phyloP scores from a whole-genome alignment of 2,329 filamentous ascomycete species.

The Ustulina deusta region DNA sequence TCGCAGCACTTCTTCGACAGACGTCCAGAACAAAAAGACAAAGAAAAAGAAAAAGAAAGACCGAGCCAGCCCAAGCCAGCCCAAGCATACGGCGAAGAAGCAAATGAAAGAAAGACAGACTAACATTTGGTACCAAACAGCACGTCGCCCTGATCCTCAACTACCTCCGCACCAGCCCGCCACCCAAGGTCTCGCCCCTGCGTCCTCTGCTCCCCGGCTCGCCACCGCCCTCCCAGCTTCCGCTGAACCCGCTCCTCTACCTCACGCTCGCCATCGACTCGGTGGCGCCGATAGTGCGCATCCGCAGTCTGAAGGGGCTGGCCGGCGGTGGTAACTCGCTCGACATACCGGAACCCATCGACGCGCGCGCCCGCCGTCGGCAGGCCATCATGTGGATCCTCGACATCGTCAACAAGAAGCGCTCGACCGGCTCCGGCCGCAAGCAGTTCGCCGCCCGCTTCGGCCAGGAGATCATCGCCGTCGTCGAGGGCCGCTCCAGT shows the following conservation, averaged over 20 bases:
- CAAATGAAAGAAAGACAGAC: slow-evolving; percentile 6
- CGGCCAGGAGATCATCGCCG: slow-evolving; percentile 86
- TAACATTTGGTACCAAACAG: slow-evolving; percentile 57
- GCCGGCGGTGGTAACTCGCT: slow-evolving; percentile 88
- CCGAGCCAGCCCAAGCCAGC: too few species aligned
- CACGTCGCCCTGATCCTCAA: slow-evolving; percentile 88
- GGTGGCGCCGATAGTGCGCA: slow-evolving; percentile 86
- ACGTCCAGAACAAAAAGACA: too few species aligned
- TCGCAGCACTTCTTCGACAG: background rate
- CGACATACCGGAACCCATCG: slow-evolving; percentile 83
- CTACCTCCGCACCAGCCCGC: slow-evolving; percentile 83
- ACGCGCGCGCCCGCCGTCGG: slow-evolving; percentile 79
- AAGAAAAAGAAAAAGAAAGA: too few species aligned
- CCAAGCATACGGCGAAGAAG: background rate
- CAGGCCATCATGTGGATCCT: slow-evolving; percentile 90
- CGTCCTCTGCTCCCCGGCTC: slow-evolving; percentile 80
- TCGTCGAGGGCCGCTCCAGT: slow-evolving; percentile 85
- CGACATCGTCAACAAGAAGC: slow-evolving; percentile 82
- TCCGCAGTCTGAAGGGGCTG: slow-evolving; percentile 79
- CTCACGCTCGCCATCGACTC: slow-evolving; percentile 92
- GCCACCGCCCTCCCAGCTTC: slow-evolving; percentile 82
- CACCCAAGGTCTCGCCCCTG: slow-evolving; percentile 78
- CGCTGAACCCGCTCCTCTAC: slow-evolving; percentile 90
- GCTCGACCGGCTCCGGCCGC: slow-evolving; percentile 76
- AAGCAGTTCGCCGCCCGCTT: slow-evolving; percentile 81